Conservation (phyloP, 805 yeast genomes). For the Spathaspora sp. region DNA sequence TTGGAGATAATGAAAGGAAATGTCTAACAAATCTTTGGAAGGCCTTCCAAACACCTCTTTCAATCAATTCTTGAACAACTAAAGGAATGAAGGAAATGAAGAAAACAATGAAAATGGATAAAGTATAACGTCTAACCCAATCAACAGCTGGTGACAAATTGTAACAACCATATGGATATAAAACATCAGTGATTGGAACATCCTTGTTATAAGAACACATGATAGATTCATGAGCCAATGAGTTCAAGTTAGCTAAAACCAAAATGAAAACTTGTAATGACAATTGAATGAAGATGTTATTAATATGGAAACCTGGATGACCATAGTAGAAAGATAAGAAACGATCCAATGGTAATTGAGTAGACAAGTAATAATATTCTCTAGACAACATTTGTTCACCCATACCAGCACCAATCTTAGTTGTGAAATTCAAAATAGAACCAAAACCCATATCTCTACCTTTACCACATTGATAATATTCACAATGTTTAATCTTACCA, state of each 20-base stretch:
- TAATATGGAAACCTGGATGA: slow-evolving; percentile 83
- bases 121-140: slow-evolving; percentile 71
- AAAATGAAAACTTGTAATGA: slow-evolving; percentile 56
- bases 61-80: slow-evolving; percentile 72
- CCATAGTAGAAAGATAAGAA: slow-evolving; percentile 80
- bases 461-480: slow-evolving; percentile 81
- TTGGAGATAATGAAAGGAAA: slow-evolving; percentile 66
- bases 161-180: slow-evolving; percentile 66
- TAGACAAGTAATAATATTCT: slow-evolving; percentile 75
- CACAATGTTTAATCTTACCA: slow-evolving; percentile 81
- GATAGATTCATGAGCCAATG: slow-evolving; percentile 57
- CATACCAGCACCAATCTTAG: slow-evolving; percentile 89
- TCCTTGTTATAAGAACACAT: slow-evolving; percentile 59
- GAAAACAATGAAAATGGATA: slow-evolving; percentile 73
- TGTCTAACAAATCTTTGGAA: slow-evolving; percentile 61
- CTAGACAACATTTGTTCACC: slow-evolving; percentile 83
- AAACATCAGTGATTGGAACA: slow-evolving; percentile 58
- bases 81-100: slow-evolving; percentile 72
- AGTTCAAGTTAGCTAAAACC: slow-evolving; percentile 60
- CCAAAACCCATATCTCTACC: slow-evolving; percentile 85
- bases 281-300: slow-evolving; percentile 68
- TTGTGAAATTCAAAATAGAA: slow-evolving; percentile 75
- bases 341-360: slow-evolving; percentile 73
- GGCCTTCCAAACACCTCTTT: slow-evolving; percentile 72
- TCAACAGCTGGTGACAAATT: slow-evolving; percentile 66